These are phyloP conservation scores for Phytophthora sp. DNA, from an alignment of 352 stramenopile species.

Conservation along the genomic window DNA sequence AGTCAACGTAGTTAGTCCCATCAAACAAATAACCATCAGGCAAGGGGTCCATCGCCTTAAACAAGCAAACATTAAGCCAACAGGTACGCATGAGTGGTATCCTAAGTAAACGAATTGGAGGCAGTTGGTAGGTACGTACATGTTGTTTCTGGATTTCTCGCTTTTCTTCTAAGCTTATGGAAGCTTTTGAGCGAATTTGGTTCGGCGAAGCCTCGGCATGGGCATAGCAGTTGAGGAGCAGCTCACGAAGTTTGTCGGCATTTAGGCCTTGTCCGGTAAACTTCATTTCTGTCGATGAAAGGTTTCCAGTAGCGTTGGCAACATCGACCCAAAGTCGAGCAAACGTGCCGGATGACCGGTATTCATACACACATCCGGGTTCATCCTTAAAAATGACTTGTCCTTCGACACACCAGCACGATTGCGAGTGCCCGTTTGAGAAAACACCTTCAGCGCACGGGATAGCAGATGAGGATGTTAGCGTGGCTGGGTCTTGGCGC, in stretches of 20 bases:
- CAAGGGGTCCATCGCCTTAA: slow-evolving; percentile 67
- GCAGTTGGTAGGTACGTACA: slow-evolving; percentile 50
- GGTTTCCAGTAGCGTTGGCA: not conserved
- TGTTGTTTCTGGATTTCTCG: slow-evolving; percentile 69
- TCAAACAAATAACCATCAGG: slow-evolving; percentile 78
- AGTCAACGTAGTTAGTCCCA: slow-evolving; percentile 76
- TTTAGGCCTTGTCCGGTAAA: slow-evolving; percentile 57
- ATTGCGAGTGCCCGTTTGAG: slow-evolving; percentile 16
- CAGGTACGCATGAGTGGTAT: not conserved
- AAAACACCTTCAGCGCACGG: slow-evolving; percentile 17
- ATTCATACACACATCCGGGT: slow-evolving; percentile 47
- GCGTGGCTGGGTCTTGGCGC: slow-evolving; percentile 11
- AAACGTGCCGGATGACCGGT: slow-evolving; percentile 61
- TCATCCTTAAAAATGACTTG: slow-evolving; percentile 59
- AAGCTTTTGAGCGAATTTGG: slow-evolving; percentile 46
- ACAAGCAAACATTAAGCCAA: not conserved
- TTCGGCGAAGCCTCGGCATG: slow-evolving; percentile 42
- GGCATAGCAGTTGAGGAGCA: slow-evolving; percentile 68
- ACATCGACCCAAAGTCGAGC: slow-evolving; percentile 34
- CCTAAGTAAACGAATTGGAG: too few species aligned
- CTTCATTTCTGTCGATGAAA: slow-evolving; percentile 41
- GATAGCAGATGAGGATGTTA: not conserved
- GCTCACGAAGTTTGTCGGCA: slow-evolving; percentile 45
- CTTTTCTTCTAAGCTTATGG: slow-evolving; percentile 66
- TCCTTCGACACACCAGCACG: slow-evolving; percentile 71